A percentile compares a stretch with the other conserved stretches of the same genome.
phyloP scores from a whole-genome alignment of 352 stramenopile genomes.

The Pythium guiyangense region DNA sequence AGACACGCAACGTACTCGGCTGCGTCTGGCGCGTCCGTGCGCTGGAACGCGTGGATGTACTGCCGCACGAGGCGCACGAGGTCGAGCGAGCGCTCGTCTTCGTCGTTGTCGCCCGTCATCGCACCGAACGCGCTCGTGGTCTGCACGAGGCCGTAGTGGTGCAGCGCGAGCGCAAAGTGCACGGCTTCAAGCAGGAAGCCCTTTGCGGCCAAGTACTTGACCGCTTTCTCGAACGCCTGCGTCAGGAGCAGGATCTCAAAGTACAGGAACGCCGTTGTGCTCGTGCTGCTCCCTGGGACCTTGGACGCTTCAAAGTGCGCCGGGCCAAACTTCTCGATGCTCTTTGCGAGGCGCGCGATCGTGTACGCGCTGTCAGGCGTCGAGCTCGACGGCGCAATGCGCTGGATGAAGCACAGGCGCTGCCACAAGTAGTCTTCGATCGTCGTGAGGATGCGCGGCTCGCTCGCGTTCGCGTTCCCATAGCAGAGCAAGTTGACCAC shows the following conservation, averaged over 20 bases:
- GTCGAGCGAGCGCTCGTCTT: slow-evolving; percentile 60
- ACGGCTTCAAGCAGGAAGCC: slow-evolving; percentile 74
- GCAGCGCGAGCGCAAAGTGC: slow-evolving; percentile 76
- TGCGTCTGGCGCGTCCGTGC: slow-evolving; percentile 66
- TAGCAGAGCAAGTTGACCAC: slow-evolving; percentile 82
- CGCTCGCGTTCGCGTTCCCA: slow-evolving; percentile 71
- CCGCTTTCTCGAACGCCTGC: slow-evolving; percentile 74
- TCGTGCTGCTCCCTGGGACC: slow-evolving; percentile 25
- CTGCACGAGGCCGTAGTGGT: slow-evolving; percentile 69
- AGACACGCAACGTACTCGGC: slow-evolving; percentile 80
- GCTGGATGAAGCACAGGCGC: slow-evolving; percentile 76
- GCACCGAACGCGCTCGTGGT: slow-evolving; percentile 48
- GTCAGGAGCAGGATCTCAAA: slow-evolving; percentile 79
- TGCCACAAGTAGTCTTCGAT: slow-evolving; percentile 88
- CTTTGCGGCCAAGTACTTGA: slow-evolving; percentile 79
- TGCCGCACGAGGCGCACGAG: slow-evolving; percentile 77
- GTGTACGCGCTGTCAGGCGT: slow-evolving; percentile 54
- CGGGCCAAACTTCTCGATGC: slow-evolving; percentile 73
- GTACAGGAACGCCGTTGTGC: slow-evolving; percentile 64
- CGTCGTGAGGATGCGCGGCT: slow-evolving; percentile 68
- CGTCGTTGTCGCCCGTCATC: slow-evolving; percentile 42
- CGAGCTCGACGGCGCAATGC: slow-evolving; percentile 25
- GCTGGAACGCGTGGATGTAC: slow-evolving; percentile 82
- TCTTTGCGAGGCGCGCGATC: slow-evolving; percentile 56
- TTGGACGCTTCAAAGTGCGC: slow-evolving; percentile 58